Evolutionary conservation across 495 filamentous ascomycete species (phyloP).

Genomic region (Tricharina praecox): DNA sequence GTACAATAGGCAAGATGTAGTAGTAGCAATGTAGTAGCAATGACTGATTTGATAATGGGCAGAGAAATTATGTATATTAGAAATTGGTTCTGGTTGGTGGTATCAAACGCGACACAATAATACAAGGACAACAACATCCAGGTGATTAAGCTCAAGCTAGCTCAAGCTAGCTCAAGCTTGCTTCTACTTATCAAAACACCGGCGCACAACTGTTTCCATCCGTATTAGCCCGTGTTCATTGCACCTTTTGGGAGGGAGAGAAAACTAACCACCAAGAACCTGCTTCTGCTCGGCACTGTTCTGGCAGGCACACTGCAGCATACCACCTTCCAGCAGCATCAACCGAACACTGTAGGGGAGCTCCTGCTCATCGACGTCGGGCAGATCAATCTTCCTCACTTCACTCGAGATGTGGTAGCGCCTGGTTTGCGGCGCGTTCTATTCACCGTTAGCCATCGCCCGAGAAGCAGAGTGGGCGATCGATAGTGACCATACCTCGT

Average conservation of each 20-base stretch:
- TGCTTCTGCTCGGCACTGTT: slow-evolving; percentile 26
- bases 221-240: neutral
- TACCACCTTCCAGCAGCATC: slow-evolving; percentile 22
- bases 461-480: too few species aligned
- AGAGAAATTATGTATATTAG: slow-evolving; percentile 8
- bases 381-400: slow-evolving; percentile 20
- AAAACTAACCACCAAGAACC: slow-evolving; percentile 14
- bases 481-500: slow-evolving; percentile 15
- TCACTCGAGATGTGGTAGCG: slow-evolving; percentile 23
- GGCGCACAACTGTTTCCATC: slow-evolving; percentile 15
- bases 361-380: slow-evolving; percentile 27
- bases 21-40: neutral
- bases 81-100: too few species aligned
- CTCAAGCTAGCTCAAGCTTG: slow-evolving; percentile 1
- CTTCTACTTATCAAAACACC: slow-evolving; percentile 14
- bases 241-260: neutral
- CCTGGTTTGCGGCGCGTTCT: slow-evolving; percentile 23
- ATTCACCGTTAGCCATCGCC: neutral
- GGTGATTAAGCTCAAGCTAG: slow-evolving; percentile 1
- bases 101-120: neutral
- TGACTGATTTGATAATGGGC: too few species aligned
- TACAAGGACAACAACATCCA: neutral
- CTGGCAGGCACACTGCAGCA: slow-evolving; percentile 26
- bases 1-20: neutral
- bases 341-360: slow-evolving; percentile 26